Conservation (phyloP, 208 protist species). For the Acanthamoeba healyi region DNA sequence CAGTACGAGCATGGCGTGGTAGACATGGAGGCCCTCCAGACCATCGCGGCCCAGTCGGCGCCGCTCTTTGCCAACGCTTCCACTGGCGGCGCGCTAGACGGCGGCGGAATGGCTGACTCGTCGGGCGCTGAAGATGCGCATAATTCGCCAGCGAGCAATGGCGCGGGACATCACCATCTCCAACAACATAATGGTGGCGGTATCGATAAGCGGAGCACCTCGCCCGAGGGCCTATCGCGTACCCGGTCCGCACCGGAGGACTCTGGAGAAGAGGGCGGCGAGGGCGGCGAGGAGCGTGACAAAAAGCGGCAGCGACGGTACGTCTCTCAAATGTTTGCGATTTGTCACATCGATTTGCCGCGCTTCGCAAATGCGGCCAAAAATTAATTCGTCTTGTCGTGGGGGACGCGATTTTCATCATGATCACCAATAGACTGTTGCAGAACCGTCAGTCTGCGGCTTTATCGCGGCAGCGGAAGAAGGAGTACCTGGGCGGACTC, state of each 20-base stretch:
- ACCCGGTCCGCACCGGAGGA: background rate
- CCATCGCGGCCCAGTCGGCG: background rate
- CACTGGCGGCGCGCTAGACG: too few species aligned
- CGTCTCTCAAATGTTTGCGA: too few species aligned
- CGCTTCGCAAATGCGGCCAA: too few species aligned
- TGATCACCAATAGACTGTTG: conserved; percentile 41
- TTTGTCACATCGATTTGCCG: too few species aligned
- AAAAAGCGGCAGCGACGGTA: conserved; percentile 22
- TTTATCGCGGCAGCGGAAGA: conserved; percentile 58
- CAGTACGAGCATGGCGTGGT: background rate
- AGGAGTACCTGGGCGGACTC: conserved; percentile 41
- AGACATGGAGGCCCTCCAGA: background rate
- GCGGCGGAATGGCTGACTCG: too few species aligned
- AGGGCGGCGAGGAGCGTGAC: background rate
- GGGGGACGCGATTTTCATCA: too few species aligned
- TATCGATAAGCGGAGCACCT: background rate
- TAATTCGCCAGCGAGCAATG: too few species aligned
- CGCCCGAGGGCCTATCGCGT: background rate
- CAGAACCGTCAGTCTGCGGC: conserved; percentile 46
- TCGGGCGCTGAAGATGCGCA: too few species aligned
- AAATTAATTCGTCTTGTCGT: too few species aligned
- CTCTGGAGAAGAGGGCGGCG: background rate
- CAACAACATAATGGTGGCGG: background rate
- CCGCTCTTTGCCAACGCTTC: background rate
- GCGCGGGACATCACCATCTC: background rate